Base-by-base conservation (phyloP, 495 filamentous ascomycete species). In the Margaritispora aquatica region DNA sequence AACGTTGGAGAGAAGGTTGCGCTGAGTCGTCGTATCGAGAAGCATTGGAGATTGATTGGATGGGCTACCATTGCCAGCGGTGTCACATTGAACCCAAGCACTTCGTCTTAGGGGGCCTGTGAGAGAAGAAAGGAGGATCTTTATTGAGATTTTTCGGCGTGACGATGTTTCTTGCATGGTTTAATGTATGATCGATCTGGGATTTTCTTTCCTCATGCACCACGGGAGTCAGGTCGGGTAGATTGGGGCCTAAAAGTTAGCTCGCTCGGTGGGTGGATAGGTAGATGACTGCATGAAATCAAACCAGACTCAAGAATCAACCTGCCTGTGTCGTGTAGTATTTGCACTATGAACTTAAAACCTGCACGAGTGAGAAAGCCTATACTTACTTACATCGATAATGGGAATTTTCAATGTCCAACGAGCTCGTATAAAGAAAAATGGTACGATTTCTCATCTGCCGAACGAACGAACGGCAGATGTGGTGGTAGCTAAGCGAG, bases 21-120 rank as follows among this genome's bases (percentile, higher is more conserved):
- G 38, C 81, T 98, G 70, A 89, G 84, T 71, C 82, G 94, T 75
- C 86, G 95, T 83, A 97, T 97, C 67, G 94, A 98, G 70, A 97
- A 97, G 84, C 93, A 97, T 76, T 97, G 94, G 94, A 89, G 94
- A 77, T 81, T 96, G 70, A 97, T 97, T 64, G 92, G 93, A 66
- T 96, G 93, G 92, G 92, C 92, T 49, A 96, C 90, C 68, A 96
- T 96, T 73, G 86, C 75, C 55, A 58, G 57, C 19, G 65, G 65
- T 61, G 59, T 62, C 19, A 67, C 62, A 41, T 53, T 67, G 29
- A 59, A 64, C 53, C 65, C 65, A 17, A 67, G 61, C 44, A 67
- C 58, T 50, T 61, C 65, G 29, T 62, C 38, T 44, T 44, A n/a
- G 19, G 38, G 38, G 19, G 15, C 15, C n/a, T n/a, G n/a, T 34